Conservation (phyloP, 495 filamentous ascomycete genomes). For the Penicillium flavigenum region DNA sequence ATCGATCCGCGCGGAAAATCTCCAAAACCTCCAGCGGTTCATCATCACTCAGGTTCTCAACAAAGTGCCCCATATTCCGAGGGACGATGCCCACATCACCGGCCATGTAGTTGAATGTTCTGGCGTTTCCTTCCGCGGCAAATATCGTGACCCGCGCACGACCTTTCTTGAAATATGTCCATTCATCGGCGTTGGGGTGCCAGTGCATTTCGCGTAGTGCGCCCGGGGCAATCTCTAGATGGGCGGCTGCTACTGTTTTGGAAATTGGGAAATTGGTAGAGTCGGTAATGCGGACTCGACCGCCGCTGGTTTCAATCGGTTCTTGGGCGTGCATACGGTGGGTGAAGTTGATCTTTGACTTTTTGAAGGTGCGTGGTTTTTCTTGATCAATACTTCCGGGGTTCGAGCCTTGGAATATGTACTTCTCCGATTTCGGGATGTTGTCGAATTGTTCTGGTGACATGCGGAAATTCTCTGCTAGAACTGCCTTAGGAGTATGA, state of each 20-base stretch:
- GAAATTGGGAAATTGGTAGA: conserved; percentile 66
- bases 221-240: conserved; percentile 56
- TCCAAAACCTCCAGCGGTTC: conserved; percentile 58
- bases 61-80: conserved; percentile 60
- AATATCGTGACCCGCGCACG: conserved; percentile 67
- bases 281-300: conserved; percentile 61
- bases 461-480: conserved; percentile 65
- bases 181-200: conserved; percentile 76
- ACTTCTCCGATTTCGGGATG: conserved; percentile 59
- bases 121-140: conserved; percentile 53
- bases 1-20: conserved; percentile 57
- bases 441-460: conserved; percentile 57
- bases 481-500: conserved; percentile 61
- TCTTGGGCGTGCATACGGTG: conserved; percentile 61
- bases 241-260: conserved; percentile 62
- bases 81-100: conserved; percentile 64
- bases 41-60: conserved; percentile 61
- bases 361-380: conserved; percentile 50
- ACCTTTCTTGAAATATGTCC: conserved; percentile 72
- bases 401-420: conserved; percentile 65
- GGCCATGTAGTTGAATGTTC: conserved; percentile 60
- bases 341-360: conserved; percentile 59
- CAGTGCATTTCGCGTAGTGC: conserved; percentile 70
- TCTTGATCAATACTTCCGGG: conserved; percentile 52
- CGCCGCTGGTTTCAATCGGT: conserved; percentile 53